These are phyloP conservation scores for Trichosporon coremiiforme DNA, from an alignment of 1,284 basidiomycete species.

Conservation along the genomic window DNA sequence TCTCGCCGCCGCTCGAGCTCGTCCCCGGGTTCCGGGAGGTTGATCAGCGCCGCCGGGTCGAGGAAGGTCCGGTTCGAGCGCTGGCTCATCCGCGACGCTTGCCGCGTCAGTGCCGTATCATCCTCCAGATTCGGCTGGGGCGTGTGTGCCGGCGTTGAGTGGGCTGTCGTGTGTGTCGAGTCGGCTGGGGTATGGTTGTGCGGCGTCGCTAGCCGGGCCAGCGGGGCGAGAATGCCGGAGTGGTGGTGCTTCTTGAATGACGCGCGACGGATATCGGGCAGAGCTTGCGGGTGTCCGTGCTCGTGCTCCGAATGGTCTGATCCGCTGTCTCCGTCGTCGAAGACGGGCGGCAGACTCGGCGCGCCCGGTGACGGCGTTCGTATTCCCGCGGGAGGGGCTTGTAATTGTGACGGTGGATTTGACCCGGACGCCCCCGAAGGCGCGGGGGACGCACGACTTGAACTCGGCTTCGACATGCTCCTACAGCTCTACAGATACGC, in stretches of 20 bases:
- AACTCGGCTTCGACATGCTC: neutral
- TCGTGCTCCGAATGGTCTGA: slow-evolving; percentile 15
- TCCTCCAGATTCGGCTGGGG: neutral
- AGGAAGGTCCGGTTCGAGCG: slow-evolving; percentile 30
- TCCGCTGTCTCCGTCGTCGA: neutral
- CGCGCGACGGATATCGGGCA: neutral
- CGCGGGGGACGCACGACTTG: neutral
- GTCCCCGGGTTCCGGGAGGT: slow-evolving; percentile 27
- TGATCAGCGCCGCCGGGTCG: slow-evolving; percentile 28
- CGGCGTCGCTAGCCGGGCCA: neutral
- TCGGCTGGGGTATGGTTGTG: neutral
- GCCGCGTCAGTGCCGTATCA: slow-evolving; percentile 24
- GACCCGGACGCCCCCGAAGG: neutral
- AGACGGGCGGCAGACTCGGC: slow-evolving; percentile 8
- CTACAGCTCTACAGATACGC: slow-evolving; percentile 11
- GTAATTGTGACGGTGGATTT: neutral
- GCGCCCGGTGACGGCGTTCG: neutral
- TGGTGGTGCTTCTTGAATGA: neutral
- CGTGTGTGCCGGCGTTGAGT: slow-evolving; percentile 4
- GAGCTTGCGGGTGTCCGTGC: slow-evolving; percentile 4
- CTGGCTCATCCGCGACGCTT: slow-evolving; percentile 29
- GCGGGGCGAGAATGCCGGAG: neutral
- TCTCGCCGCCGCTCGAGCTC: slow-evolving; percentile 27
- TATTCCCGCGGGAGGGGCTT: neutral
- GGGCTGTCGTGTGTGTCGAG: neutral